These are phyloP conservation scores for Suillus alpinus DNA, from an alignment of 768 basidiomycete species.

Conservation along the genomic window DNA sequence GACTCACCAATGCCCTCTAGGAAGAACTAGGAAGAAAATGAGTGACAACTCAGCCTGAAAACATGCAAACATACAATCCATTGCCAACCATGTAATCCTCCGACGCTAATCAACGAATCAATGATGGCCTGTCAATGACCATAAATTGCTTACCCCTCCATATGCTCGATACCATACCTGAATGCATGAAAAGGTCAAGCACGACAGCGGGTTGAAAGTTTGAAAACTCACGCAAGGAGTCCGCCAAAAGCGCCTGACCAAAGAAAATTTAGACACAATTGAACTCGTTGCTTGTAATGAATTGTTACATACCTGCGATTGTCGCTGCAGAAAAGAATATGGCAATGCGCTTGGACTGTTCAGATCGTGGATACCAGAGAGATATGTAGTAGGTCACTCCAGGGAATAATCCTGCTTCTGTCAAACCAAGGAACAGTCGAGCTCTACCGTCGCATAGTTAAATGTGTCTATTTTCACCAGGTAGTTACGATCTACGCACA, in stretches of 20 bases:
- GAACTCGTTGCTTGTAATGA: background rate
- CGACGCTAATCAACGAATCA: conserved; percentile 9
- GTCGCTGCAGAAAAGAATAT: conserved; percentile 66
- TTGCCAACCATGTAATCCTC: conserved; percentile 34
- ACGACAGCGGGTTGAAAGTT: background rate
- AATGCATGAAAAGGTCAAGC: background rate
- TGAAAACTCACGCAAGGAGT: conserved; percentile 38
- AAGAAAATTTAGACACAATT: background rate
- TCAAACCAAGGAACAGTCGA: conserved; percentile 43
- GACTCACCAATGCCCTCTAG: conserved; percentile 27
- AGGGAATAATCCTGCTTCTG: conserved; percentile 46
- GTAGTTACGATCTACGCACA: conserved; percentile 21
- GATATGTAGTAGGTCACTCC: conserved; percentile 46
- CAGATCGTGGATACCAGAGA: conserved; percentile 58
- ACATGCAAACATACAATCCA: conserved; percentile 31
- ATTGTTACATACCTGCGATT: conserved; percentile 37
- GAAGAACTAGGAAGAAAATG: conserved; percentile 26
- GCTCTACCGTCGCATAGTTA: conserved; percentile 21
- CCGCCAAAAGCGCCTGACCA: conserved; percentile 43
- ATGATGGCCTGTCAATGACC: background rate
- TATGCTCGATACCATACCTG: conserved; percentile 34
- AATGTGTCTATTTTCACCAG: background rate
- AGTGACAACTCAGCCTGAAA: background rate
- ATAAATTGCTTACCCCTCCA: conserved; percentile 29
- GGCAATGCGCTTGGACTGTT: conserved; percentile 57